Conservation (phyloP, 1,284 basidiomycete species). For the Pascua sp. region DNA sequence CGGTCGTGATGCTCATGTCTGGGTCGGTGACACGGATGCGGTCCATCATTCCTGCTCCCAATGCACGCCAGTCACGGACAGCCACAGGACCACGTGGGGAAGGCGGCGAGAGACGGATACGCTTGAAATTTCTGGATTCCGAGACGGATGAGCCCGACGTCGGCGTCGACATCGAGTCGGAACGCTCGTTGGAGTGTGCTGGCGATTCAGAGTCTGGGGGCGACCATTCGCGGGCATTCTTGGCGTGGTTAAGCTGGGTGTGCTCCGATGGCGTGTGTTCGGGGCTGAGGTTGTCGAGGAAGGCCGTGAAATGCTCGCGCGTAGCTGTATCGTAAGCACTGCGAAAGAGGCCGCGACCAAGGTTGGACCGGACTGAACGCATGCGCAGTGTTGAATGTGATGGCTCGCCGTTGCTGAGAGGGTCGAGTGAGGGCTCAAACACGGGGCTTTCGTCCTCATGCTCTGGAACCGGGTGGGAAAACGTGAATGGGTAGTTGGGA, state of each 20-base stretch:
- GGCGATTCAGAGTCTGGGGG: slow-evolving; percentile 12
- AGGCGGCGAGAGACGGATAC: slow-evolving; percentile 30
- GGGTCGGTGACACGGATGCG: slow-evolving; percentile 37
- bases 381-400: slow-evolving; percentile 30
- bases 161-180: slow-evolving; percentile 5
- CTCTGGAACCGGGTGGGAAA: slow-evolving; percentile 55
- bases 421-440: slow-evolving; percentile 12
- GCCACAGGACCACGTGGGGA: slow-evolving; percentile 12
- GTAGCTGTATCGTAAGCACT: slow-evolving; percentile 88
- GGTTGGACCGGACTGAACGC: slow-evolving; percentile 56
- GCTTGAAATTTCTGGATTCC: slow-evolving; percentile 34
- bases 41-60: slow-evolving; percentile 42
- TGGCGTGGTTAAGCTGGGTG: slow-evolving; percentile 7
- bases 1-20: slow-evolving; percentile 33
- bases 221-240: slow-evolving; percentile 25
- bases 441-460: slow-evolving; percentile 3
- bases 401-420: slow-evolving; percentile 25
- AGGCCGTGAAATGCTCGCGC: slow-evolving; percentile 80
- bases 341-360: slow-evolving; percentile 77
- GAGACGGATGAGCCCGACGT: slow-evolving; percentile 16
- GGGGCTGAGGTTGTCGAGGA: slow-evolving; percentile 82
- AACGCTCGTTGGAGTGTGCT: slow-evolving; percentile 2
- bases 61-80: slow-evolving; percentile 36
- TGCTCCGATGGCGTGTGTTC: slow-evolving; percentile 62
- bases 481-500: slow-evolving; percentile 65